Evolutionary conservation across 495 filamentous ascomycete genomes (phyloP), one percentile per base, ranked within the genome.

Genomic region (Annulohypoxylon maeteangense): DNA sequence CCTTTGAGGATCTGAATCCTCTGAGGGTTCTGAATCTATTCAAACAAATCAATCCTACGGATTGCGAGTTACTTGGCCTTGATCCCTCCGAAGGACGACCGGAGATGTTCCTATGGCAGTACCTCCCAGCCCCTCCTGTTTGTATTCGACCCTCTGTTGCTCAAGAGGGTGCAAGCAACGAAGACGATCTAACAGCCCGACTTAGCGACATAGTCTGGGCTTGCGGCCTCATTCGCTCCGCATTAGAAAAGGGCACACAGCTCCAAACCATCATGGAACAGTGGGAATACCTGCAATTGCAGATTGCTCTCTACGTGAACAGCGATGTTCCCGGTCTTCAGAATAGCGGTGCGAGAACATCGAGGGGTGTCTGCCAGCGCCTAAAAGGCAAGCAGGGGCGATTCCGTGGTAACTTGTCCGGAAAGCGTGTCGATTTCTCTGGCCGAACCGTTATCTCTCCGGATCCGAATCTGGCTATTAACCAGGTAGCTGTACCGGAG

Each of bases 401-500:
- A 63, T 99, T 99, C 81, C 90, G 95, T 81, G 95, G 95, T 36
- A 99, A 99, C 72, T 76, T 99, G 61, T 97, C 93, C 0, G 95
- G 95, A 76, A 99, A 99, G 80, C 96, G 95, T 87, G 95, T 99
- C 38, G 95, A 99, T 76, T 99, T 98, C 79, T 98, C 96, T 22
- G 96, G 93, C 16, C 89, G 95, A 70, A 99, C 95, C 1, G 95
- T 99, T 78, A 99, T 99, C 77, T 97, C 94, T 0, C 95, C 95
- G 0, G 95, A 99, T 79, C 96, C 95, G 4, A 99, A 98, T 67
- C 78, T 99, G 47, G 88, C 91, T 29, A 94, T 99, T 56, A 93
- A 98, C 65, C 88, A 99, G 79, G 96, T 99, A 40, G 96, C 95
- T 3, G 89, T 99, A 18, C 95, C 95, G 0, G 84, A 90, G 61